Evolutionary conservation across 768 basidiomycete genomes (phyloP), one percentile per base, ranked within the genome.

Genomic region (Brasilioporus rufonigricans): DNA sequence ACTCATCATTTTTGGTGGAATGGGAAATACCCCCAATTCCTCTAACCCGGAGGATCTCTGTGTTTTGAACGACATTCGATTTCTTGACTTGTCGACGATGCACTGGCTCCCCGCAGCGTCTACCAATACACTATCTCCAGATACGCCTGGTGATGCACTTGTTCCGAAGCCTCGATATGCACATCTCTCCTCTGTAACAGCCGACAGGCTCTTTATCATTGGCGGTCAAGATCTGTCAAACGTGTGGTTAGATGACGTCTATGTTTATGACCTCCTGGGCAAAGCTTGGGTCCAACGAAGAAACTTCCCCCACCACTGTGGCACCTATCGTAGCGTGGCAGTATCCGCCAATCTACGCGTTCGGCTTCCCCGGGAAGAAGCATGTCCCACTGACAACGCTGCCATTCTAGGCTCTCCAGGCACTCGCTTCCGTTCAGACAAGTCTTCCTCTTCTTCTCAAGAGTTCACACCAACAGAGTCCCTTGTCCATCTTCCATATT

Each of bases 161-260:
- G 63, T 82, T 12, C 96, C 96, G 2, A 86, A 87, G 38, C 86
- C 93, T 23, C 86, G 97, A 59, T 98, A 98, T 67, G 96, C 96
- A 12, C 96, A 99, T 68, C 79, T 98, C 12, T 95, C 93, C 14
- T 86, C 92, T 2, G 81, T 98, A 40, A 88, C 91, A 12, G 80
- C 87, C 18, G 86, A 90, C 71, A 80, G 86, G 35, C 80, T 99
- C 32, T 89, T 95, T 69, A 81, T 99, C 63, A 92, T 97, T 47
- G 96, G 97, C 6, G 96, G 96, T 0, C 96, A 99, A 67, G 93
- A 98, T 69, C 82, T 97, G 57, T 84, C 83, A 61, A 96, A 96
- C 64, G 87, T 87, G 45, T 98, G 94, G 89, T 78, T 96, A 24
- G 91, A 98, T 71, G 93, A 98, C 58, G 82, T 96, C 51, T 88